phyloP scores from a whole-genome alignment of 345 rosid species.

The Hirschfeldia incana region DNA sequence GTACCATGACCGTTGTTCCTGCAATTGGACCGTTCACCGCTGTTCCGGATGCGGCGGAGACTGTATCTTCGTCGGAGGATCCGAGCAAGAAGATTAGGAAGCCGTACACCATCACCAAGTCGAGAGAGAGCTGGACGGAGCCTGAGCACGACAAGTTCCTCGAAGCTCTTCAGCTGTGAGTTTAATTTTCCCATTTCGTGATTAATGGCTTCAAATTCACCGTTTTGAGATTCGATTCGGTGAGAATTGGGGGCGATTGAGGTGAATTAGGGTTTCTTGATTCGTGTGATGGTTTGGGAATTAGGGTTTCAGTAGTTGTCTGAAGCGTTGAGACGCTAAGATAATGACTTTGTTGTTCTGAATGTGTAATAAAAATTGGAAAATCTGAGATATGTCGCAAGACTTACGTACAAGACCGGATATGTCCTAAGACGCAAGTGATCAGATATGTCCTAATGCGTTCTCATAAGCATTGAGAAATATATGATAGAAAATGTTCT shows the following conservation, averaged over 20 bases:
- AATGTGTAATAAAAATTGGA: not conserved
- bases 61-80: conserved; percentile 57
- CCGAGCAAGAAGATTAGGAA: conserved; percentile 72
- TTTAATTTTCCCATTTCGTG: not conserved
- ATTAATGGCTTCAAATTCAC: not conserved
- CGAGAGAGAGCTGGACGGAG: conserved; percentile 94
- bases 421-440: not conserved
- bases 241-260: not conserved
- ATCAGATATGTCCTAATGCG: not conserved
- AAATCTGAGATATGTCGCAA: no score
- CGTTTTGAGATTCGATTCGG: conserved; percentile 14
- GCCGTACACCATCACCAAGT: conserved; percentile 86
- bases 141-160: conserved; percentile 97
- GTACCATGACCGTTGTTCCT: conserved; percentile 61
- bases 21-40: conserved; percentile 53
- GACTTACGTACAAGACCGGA: no score
- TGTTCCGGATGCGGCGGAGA: conserved; percentile 41
- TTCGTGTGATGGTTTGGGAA: conserved; percentile 29
- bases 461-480: not conserved
- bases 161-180: conserved; percentile 91
- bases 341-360: not conserved
- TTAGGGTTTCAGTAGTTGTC: not conserved
- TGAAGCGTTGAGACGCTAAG: not conserved
- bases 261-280: conserved; percentile 35
- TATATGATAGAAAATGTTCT: not conserved